Conservation (phyloP, 129 eudicot species). For the Saussurea involucrata region DNA sequence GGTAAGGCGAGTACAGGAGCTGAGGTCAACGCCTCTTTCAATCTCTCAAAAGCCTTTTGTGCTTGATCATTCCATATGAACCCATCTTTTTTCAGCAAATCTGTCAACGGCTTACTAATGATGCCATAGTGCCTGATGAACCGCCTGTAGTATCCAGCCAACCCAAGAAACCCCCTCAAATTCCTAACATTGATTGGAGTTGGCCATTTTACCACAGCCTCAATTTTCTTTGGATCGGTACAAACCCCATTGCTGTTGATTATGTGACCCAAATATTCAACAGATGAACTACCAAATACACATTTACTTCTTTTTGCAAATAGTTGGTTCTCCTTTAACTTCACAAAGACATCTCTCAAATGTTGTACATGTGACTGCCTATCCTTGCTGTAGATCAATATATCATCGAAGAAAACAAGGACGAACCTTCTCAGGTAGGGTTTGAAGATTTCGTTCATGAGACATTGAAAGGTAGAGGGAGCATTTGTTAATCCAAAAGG, state of each 20-base stretch:
- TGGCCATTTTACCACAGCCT: background rate
- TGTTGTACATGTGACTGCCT: background rate
- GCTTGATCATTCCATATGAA: no score
- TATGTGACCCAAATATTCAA: slow-evolving; percentile 6
- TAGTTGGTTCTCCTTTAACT: background rate
- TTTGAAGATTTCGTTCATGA: background rate
- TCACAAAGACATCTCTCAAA: background rate
- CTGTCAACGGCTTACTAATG: background rate
- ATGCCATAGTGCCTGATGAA: background rate
- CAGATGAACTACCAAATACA: background rate
- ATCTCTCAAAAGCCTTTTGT: no score
- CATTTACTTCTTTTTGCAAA: background rate
- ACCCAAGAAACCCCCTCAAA: slow-evolving; percentile 2
- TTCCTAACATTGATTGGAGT: background rate
- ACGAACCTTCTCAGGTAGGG: background rate
- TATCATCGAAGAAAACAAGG: background rate
- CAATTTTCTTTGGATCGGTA: background rate
- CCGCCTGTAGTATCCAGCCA: slow-evolving; percentile 10
- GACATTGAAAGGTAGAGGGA: background rate
- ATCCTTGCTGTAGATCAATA: background rate
- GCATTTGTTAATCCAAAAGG: background rate
- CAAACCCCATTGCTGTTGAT: background rate
- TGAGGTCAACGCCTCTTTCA: no score
- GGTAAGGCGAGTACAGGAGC: no score
- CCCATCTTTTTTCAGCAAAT: no score